Base-by-base conservation (phyloP, 192 early-diverging fungal species). In the Coemansia sp. region DNA sequence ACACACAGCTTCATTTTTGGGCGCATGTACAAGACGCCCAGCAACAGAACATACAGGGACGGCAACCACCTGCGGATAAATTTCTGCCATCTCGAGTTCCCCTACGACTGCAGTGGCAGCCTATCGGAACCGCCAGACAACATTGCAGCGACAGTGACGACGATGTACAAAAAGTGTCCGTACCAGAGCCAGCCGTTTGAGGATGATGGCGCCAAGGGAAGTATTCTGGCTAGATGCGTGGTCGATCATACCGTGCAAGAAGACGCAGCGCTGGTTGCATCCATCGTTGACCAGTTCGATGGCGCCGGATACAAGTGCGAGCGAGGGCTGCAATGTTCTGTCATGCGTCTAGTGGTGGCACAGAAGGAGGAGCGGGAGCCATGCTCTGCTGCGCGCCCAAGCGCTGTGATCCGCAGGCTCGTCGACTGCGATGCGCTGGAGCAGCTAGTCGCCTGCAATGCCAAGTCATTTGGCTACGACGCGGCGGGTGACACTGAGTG, bases 71-170 rank as follows among this genome's bases (percentile, higher is more conserved):
- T 77, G 49, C 49, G 44, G 34, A 60, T 77, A 24, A 53, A 49
- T 24, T 77, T 77, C 23, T 77, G 69, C 34, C 69, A 77, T 38
- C 66, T 77, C 7, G 76, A 77, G 63, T 77, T 66, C 45, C 76
- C 76, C 6, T 69, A 62, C 66, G 76, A 72, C 70, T 65, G 69
- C 33, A 65, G 36, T 18, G 67, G 62, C 9, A 36, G 49, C 21
- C 52, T 77, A 6, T 46, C 70, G 4, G 76, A 77, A 33, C 76
- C 76, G 36, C 76, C 76, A 3, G 14, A n/a, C 16, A 51, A 62
- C 7, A 71, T 77, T 36, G 53, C 76, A 10, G 41, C 43, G 18
- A 68, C 72, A 4, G 61, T 60, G 2, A 26, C 18, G 16, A 21
- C 39, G 34, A 53, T 57, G 16, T 65, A 57, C 39, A 15, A 9